Evolutionary conservation across 768 basidiomycete genomes (phyloP).

Genomic region (Rhizopogon vulgaris): DNA sequence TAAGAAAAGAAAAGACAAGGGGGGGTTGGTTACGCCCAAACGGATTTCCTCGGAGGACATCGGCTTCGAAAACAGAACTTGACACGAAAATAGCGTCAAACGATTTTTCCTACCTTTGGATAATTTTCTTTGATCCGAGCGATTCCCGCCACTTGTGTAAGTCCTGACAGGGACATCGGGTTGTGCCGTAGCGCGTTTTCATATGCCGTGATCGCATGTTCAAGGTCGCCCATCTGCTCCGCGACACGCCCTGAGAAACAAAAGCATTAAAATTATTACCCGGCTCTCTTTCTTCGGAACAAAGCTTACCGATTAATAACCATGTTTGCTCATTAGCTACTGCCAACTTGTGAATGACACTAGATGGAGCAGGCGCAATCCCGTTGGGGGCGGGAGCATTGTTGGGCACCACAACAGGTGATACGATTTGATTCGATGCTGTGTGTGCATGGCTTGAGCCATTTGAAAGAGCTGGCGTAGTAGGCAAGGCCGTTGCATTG

Average conservation of each 20-base stretch:
- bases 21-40: slow-evolving; percentile 7
- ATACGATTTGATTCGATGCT: slow-evolving; percentile 34
- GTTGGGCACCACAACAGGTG: slow-evolving; percentile 40
- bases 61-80: slow-evolving; percentile 21
- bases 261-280: slow-evolving; percentile 12
- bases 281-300: not conserved
- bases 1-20: slow-evolving; percentile 10
- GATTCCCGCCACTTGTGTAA: slow-evolving; percentile 93
- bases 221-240: slow-evolving; percentile 92
- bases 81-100: slow-evolving; percentile 19
- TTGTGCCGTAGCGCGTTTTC: slow-evolving; percentile 96
- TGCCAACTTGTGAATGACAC: slow-evolving; percentile 70
- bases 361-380: slow-evolving; percentile 19
- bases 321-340: slow-evolving; percentile 92
- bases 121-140: slow-evolving; percentile 98
- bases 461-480: slow-evolving; percentile 42
- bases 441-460: slow-evolving; percentile 33
- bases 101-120: slow-evolving; percentile 60
- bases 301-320: slow-evolving; percentile 76
- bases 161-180: slow-evolving; percentile 80
- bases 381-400: slow-evolving; percentile 22
- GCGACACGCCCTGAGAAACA: slow-evolving; percentile 76
- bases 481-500: slow-evolving; percentile 32
- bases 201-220: slow-evolving; percentile 88
- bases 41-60: slow-evolving; percentile 25